These are phyloP conservation scores for Eucalyptus erythrocorys DNA, from an alignment of 345 rosid genomes.

Conservation along the genomic window DNA sequence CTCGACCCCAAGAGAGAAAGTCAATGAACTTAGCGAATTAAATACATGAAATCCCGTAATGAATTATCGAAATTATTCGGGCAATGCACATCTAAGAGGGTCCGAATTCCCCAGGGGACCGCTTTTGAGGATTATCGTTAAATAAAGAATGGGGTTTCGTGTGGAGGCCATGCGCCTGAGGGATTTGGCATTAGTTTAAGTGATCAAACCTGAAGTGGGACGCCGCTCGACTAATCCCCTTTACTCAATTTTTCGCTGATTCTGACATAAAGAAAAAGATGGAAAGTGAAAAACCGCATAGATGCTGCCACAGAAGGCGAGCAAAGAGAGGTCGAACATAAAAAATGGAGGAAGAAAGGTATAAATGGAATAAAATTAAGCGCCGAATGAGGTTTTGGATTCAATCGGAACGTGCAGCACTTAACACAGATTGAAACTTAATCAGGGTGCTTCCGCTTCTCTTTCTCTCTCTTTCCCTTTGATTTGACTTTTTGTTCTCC, in stretches of 20 bases:
- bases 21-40: background rate
- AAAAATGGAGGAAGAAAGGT: background rate
- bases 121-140: background rate
- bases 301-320: background rate
- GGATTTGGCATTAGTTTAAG: background rate
- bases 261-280: background rate
- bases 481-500: background rate
- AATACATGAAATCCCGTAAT: background rate
- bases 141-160: background rate
- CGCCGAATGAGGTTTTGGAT: background rate
- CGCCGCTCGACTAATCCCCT: background rate
- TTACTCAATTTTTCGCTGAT: background rate
- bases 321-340: background rate
- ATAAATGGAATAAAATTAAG: background rate
- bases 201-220: background rate
- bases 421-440: background rate
- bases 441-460: background rate
- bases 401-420: background rate
- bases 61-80: background rate
- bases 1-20: background rate
- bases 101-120: background rate
- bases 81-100: background rate
- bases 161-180: background rate
- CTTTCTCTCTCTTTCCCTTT: background rate
- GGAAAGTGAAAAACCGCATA: background rate